Evolutionary conservation across 2,329 filamentous ascomycete genomes (phyloP).

Genomic region (Rhynchosporium secalis): DNA sequence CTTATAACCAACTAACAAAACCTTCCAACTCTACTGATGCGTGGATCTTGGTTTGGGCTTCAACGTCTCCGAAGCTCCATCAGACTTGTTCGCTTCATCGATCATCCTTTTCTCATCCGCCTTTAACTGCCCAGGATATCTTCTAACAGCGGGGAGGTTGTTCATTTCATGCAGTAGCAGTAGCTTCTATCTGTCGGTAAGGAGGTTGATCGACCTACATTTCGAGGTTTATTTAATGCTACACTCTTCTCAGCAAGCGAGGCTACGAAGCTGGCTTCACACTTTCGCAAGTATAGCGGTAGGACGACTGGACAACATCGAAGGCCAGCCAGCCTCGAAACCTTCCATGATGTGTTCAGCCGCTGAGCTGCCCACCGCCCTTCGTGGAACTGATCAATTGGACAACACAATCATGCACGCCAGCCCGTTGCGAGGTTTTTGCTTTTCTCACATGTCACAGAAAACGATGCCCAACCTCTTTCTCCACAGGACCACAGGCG

Average conservation of each 20-base stretch:
- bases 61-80: not conserved
- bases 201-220: not conserved
- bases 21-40: not conserved
- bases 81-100: not conserved
- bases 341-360: not conserved
- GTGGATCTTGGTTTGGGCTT: slow-evolving; percentile 8
- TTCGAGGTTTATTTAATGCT: not conserved
- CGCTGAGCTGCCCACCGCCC: not conserved
- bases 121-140: not conserved
- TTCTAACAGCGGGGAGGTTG: not conserved
- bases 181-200: not conserved
- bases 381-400: slow-evolving; percentile 13
- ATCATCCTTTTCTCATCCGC: not conserved
- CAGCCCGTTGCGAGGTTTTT: not conserved
- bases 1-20: not conserved
- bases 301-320: no score
- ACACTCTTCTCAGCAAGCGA: not conserved
- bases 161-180: not conserved
- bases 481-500: not conserved
- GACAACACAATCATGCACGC: slow-evolving; percentile 1
- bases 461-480: slow-evolving; percentile 2
- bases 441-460: not conserved
- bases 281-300: no score
- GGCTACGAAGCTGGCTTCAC: not conserved
- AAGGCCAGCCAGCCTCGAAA: not conserved